Percentiles rank a stretch among this genome's conserved stretches.
Conservation (phyloP, 2,329 filamentous ascomycete genomes). For the Ascomycota sp. region DNA sequence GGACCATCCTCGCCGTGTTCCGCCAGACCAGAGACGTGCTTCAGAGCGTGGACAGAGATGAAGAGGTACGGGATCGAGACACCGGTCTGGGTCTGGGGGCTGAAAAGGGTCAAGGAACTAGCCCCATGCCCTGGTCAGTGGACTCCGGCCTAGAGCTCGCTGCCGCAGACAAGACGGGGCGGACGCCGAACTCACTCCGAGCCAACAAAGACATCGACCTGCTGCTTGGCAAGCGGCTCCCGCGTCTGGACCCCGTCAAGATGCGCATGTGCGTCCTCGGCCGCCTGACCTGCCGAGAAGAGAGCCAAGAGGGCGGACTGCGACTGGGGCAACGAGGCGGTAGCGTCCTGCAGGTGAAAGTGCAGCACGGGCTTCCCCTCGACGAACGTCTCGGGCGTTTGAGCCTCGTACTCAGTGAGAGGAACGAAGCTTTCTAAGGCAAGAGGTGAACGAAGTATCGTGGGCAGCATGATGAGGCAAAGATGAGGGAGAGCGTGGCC, state of each 20-base stretch:
- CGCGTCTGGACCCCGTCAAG: too few species aligned
- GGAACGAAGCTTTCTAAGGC: constrained; percentile 37
- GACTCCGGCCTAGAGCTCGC: too few species aligned
- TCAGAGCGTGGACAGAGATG: constrained; percentile 57
- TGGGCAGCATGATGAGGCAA: constrained; percentile 27
- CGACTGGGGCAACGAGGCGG: constrained; percentile 33
- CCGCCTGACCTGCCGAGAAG: constrained; percentile 19
- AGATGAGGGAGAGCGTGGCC: too few species aligned
- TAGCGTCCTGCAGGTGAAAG: constrained; percentile 34
- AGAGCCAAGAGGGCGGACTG: constrained; percentile 35
- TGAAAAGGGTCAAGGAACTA: constrained; percentile 39
- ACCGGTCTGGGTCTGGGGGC: constrained; percentile 32
- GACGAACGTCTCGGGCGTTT: constrained; percentile 54
- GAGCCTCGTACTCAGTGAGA: constrained; percentile 47
- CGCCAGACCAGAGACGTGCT: constrained; percentile 28
- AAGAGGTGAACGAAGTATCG: constrained; percentile 37
- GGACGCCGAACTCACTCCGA: constrained; percentile 36
- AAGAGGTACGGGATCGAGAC: constrained; percentile 52
- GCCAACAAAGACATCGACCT: constrained; percentile 35
- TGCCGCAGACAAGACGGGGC: too few species aligned
- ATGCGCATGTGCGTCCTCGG: constrained; percentile 5
- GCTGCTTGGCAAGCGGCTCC: too few species aligned
- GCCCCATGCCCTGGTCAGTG: not conserved
- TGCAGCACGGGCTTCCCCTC: constrained; percentile 52
- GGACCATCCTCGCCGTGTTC: constrained; percentile 15